Evolutionary conservation across 768 basidiomycete species (phyloP), one percentile per base, ranked within the genome.

Genomic region (Kwoniella dendrophila): DNA sequence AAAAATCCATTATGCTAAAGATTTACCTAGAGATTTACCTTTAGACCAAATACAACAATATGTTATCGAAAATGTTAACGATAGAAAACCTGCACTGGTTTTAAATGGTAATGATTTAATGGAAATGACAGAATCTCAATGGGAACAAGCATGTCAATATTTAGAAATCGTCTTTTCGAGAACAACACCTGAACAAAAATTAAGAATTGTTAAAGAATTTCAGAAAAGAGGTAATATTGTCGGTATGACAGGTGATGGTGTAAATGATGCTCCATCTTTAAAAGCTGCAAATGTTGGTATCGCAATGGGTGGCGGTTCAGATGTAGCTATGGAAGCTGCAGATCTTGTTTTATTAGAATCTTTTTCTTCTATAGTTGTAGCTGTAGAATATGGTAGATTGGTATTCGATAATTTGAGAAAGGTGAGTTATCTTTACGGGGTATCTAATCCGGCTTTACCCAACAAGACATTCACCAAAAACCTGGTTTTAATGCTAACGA

Each of bases 191-290:
- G 84, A 86, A 69, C 86, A 87, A 76, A 88, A 88, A 70, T 77
- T 87, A 0, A 82, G 83, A 12, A 87, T 88, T 63, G 86, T 88
- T 29, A 83, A 85, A 58, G 81, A 83, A 34, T 82, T 86, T 64
- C 85, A 87, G 72, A 75, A 74, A 8, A 77, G 82, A 2, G 83
- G 82, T 2, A 82, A 82, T 64, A 82, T 84, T 1, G 86, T 86
- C 4, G 86, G 84, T 1, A 85, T 87, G 60, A 87, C 86, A 3
- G 87, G 87, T 2, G 87, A 88, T 71, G 87, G 86, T 29, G 78
- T 75, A n/a, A 78, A 78, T 55, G 77, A 78, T 52, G 74, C 75
- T 7, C 74, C 74, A 1, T 59, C 64, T 33, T 62, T 76, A 20
- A 76, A 74, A 52, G 83, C 83, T 29, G 85, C 85, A 1, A 83